Evolutionary conservation across 495 filamentous ascomycete species (phyloP).

Genomic region (Penicillium cataractarum): DNA sequence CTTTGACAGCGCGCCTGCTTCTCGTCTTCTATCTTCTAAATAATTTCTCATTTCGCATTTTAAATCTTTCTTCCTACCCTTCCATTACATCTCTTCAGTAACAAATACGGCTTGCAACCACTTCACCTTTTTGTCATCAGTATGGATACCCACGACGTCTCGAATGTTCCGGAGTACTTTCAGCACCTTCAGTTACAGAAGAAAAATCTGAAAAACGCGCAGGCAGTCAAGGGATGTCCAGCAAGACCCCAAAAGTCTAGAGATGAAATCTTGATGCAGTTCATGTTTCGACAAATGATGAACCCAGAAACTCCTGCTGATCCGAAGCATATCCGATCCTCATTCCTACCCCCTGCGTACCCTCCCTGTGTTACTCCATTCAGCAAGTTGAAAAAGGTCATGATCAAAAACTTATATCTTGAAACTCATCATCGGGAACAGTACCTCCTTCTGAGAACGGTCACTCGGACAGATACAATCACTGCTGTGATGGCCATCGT

Average conservation of each 20-base stretch:
- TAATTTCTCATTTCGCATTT: no score
- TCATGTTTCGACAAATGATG: slow-evolving; percentile 21
- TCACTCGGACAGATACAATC: slow-evolving; percentile 43
- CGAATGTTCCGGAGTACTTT: slow-evolving; percentile 16
- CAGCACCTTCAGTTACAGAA: slow-evolving; percentile 19
- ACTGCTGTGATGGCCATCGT: slow-evolving; percentile 49
- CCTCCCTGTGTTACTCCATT: slow-evolving; percentile 22
- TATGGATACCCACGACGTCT: slow-evolving; percentile 36
- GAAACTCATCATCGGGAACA: slow-evolving; percentile 56
- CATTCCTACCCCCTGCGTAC: slow-evolving; percentile 32
- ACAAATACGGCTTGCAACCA: no score
- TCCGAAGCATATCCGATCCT: slow-evolving; percentile 13
- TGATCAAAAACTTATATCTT: slow-evolving; percentile 40
- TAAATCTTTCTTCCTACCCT: no score
- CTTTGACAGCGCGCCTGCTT: no score
- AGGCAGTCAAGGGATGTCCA: slow-evolving; percentile 22
- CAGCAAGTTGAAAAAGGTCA: slow-evolving; percentile 22
- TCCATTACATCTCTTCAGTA: no score
- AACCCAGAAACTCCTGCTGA: neutral
- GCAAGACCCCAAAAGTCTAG: slow-evolving; percentile 22
- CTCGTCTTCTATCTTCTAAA: no score
- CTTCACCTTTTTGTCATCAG: slow-evolving; percentile 3
- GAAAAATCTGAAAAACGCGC: slow-evolving; percentile 23
- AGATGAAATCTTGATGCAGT: slow-evolving; percentile 26
- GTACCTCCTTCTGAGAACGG: slow-evolving; percentile 46